Conservation (phyloP, 2,329 filamentous ascomycete species). For the Monosporascus sp. region DNA sequence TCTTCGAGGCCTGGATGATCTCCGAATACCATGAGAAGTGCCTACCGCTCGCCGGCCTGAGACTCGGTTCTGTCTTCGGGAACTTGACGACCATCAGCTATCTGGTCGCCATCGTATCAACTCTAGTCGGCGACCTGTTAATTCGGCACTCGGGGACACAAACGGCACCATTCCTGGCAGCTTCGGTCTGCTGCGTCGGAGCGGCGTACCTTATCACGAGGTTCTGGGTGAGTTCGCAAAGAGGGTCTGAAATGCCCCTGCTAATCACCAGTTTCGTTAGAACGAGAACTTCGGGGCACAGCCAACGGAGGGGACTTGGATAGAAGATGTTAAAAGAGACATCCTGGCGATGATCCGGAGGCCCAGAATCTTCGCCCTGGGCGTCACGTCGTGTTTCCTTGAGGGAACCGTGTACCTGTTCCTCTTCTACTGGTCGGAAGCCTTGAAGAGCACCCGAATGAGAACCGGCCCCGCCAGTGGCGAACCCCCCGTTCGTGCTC, state of each 20-base stretch:
- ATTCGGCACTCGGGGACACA: conserved; percentile 42
- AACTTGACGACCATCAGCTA: conserved; percentile 49
- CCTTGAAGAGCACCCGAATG: conserved; percentile 39
- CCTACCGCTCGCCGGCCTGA: conserved; percentile 33
- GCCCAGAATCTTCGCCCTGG: conserved; percentile 39
- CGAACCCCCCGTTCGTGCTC: conserved; percentile 24
- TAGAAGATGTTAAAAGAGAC: not conserved
- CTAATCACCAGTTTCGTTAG: conserved; percentile 11
- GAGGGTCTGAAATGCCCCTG: not conserved
- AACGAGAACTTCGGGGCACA: conserved; percentile 20
- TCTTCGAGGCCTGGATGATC: conserved; percentile 58
- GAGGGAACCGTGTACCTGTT: conserved; percentile 60
- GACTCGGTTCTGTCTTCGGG: conserved; percentile 41
- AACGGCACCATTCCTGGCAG: conserved; percentile 45
- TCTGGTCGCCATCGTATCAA: conserved; percentile 48
- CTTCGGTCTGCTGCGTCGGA: too few relatives aligned
- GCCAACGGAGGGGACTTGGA: too few relatives aligned
- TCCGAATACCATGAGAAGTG: conserved; percentile 45
- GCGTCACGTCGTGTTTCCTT: conserved; percentile 50
- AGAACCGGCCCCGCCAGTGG: conserved; percentile 7
- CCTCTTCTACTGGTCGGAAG: conserved; percentile 57
- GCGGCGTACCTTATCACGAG: too few relatives aligned
- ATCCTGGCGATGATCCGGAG: conserved; percentile 1
- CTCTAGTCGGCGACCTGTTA: conserved; percentile 46
- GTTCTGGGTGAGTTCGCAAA: not conserved